Percentiles rank a stretch among this genome's conserved stretches.
Conservation (phyloP, 2,329 filamentous ascomycete genomes). For the Trichoderma sp. region DNA sequence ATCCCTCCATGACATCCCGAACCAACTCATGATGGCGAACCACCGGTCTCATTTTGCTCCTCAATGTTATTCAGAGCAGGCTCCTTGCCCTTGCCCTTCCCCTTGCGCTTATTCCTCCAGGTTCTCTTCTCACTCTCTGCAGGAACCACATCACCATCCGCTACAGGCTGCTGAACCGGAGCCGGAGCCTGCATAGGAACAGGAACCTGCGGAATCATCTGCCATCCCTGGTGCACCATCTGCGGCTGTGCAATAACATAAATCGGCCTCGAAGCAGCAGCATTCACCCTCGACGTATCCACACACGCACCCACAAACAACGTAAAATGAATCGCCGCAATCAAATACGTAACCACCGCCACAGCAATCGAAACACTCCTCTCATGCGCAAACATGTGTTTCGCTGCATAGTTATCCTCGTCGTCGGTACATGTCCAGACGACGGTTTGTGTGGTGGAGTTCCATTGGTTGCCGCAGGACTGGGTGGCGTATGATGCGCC, state of each 20-base stretch:
- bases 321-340: constrained; percentile 35
- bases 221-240: constrained; percentile 34
- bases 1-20: background rate
- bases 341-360: background rate
- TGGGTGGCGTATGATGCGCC: constrained; percentile 7
- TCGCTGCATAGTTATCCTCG: background rate
- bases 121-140: background rate
- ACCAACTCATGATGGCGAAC: background rate
- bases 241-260: constrained; percentile 32
- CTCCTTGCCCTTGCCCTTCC: background rate
- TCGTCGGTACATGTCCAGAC: background rate
- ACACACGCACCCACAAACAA: constrained; percentile 45
- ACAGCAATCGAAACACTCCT: constrained; percentile 30
- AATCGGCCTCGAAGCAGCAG: constrained; percentile 25
- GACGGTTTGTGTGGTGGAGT: background rate
- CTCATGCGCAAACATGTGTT: background rate
- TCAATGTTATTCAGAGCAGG: background rate
- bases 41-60: background rate
- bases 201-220: constrained; percentile 24
- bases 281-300: constrained; percentile 39
- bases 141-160: background rate
- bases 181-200: background rate
- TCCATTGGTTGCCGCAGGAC: background rate
- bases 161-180: background rate
- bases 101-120: background rate